phyloP scores from a whole-genome alignment of 1,284 basidiomycete species.

The Microstroma glucosiphilum region DNA sequence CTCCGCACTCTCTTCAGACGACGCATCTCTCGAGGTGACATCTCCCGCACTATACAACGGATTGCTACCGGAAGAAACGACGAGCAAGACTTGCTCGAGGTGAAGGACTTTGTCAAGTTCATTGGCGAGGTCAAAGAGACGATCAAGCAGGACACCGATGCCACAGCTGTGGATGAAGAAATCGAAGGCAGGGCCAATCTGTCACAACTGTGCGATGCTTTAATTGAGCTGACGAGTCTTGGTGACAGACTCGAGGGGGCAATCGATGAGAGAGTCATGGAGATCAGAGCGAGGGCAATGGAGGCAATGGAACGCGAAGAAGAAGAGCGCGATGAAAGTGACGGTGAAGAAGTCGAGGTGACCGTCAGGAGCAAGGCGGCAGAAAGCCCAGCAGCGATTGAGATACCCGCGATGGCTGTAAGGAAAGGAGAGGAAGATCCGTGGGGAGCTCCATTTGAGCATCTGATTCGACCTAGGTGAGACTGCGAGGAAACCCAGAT shows the following conservation, averaged over 20 bases:
- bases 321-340: slow-evolving; percentile 11
- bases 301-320: slow-evolving; percentile 26
- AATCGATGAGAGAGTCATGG: slow-evolving; percentile 49
- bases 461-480: slow-evolving; percentile 36
- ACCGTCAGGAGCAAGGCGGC: neutral
- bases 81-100: slow-evolving; percentile 45
- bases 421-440: slow-evolving; percentile 6
- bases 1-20: slow-evolving; percentile 21
- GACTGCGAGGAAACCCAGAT: too few species aligned
- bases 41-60: slow-evolving; percentile 39
- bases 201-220: neutral
- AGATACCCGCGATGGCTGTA: slow-evolving; percentile 24
- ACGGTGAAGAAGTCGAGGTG: slow-evolving; percentile 10
- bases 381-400: neutral
- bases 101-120: slow-evolving; percentile 35
- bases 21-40: slow-evolving; percentile 30
- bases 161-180: too few species aligned
- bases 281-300: slow-evolving; percentile 30
- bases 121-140: slow-evolving; percentile 14
- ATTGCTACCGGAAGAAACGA: slow-evolving; percentile 35
- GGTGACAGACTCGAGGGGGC: slow-evolving; percentile 30
- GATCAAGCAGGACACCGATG: neutral
- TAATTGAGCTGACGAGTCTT: slow-evolving; percentile 19
- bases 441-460: slow-evolving; percentile 45
- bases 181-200: neutral